A percentile compares a stretch with the other conserved stretches of the same genome.
Evolutionary conservation across 2,329 filamentous ascomycete genomes (phyloP).

Genomic region (Botrytis porri): DNA sequence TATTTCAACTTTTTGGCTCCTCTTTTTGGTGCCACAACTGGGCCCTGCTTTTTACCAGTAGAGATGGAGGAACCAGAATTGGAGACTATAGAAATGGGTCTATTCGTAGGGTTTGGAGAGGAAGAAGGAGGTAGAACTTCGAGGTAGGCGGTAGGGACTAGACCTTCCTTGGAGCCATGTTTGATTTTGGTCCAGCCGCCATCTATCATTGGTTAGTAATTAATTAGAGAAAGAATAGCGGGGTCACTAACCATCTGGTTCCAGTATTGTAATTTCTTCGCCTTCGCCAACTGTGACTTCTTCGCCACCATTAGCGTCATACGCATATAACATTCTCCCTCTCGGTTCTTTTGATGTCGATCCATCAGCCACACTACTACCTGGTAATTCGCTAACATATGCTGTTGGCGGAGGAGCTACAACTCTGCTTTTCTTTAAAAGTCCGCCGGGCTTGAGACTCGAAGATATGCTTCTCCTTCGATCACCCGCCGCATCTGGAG

Average conservation of each 20-base stretch:
- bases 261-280: constrained; percentile 71
- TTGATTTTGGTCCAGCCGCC: constrained; percentile 91
- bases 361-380: constrained; percentile 46
- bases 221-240: constrained; percentile 20
- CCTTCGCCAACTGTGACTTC: constrained; percentile 81
- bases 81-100: constrained; percentile 74
- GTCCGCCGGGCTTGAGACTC: constrained; percentile 29
- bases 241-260: constrained; percentile 73
- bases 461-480: constrained; percentile 23
- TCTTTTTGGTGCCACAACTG: constrained; percentile 79
- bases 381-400: constrained; percentile 69
- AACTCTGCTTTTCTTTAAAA: constrained; percentile 62
- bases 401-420: constrained; percentile 83
- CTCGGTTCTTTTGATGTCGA: constrained; percentile 53
- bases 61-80: constrained; percentile 69
- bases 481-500: constrained; percentile 36
- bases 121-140: constrained; percentile 57
- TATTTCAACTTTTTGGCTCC: constrained; percentile 94
- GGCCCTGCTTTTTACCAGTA: constrained; percentile 38
- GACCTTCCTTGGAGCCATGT: constrained; percentile 69
- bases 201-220: constrained; percentile 53
- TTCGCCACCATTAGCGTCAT: constrained; percentile 75
- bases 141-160: constrained; percentile 84
- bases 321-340: constrained; percentile 87
- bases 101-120: constrained; percentile 35